Conservation (phyloP, 805 yeast genomes). For the Metschnikowia anglica region DNA sequence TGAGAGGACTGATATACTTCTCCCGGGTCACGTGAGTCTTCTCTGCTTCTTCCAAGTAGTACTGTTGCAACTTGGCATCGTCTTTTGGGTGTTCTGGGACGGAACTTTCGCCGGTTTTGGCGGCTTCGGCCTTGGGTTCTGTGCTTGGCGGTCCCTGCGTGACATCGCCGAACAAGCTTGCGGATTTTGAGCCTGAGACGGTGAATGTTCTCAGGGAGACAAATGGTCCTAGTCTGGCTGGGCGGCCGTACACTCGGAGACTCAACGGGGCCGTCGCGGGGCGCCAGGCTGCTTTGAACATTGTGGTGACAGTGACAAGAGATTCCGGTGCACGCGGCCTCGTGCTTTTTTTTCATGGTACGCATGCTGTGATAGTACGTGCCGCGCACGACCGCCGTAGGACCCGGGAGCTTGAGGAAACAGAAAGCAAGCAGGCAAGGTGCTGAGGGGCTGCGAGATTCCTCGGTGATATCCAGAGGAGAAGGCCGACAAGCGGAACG, state of each 20-base stretch:
- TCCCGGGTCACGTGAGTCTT: constrained; percentile 49
- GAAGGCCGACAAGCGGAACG: too few species aligned
- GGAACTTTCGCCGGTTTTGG: constrained; percentile 8
- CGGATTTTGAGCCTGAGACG: constrained; percentile 4
- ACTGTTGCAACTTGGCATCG: constrained; percentile 47
- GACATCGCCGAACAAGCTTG: constrained; percentile 35
- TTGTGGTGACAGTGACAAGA: background rate
- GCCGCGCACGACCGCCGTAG: constrained; percentile 10
- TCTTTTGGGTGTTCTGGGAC: constrained; percentile 26
- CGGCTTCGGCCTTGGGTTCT: constrained; percentile 1
- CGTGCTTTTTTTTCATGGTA: background rate
- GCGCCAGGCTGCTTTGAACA: constrained; percentile 12
- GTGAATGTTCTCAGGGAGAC: constrained; percentile 6
- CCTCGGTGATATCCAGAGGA: too few species aligned
- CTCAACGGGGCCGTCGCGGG: constrained; percentile 5
- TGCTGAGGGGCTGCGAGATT: too few species aligned
- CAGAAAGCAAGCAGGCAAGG: too few species aligned
- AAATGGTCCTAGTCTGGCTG: background rate
- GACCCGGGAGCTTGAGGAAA: too few species aligned
- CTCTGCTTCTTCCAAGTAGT: constrained; percentile 44
- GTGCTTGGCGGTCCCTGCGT: constrained; percentile 21
- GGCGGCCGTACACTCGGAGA: constrained; percentile 2
- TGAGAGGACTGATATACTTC: constrained; percentile 68
- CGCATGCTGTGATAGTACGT: background rate
- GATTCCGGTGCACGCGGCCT: background rate